Percentiles rank a stretch among this genome's conserved stretches.
These are phyloP conservation scores for Lipomyces oligophaga DNA, from an alignment of 805 yeast genomes.

Conservation along the genomic window DNA sequence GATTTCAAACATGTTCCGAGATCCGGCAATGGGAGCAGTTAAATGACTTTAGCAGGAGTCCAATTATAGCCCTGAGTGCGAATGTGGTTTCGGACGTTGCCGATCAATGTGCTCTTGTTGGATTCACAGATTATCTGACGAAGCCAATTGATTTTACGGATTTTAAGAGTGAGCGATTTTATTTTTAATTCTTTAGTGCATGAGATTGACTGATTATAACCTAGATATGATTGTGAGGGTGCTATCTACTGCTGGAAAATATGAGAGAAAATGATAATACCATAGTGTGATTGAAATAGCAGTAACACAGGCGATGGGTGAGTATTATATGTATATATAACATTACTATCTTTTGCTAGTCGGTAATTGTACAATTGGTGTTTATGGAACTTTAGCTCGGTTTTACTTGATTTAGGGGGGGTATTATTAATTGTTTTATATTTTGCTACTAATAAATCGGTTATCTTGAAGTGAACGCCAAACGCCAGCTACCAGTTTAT, in stretches of 20 bases:
- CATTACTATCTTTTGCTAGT: too few species aligned
- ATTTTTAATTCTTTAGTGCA: not conserved
- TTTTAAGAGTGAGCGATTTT: conserved; percentile 29
- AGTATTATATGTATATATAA: too few species aligned
- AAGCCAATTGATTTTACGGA: conserved; percentile 36
- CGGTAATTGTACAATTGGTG: too few species aligned
- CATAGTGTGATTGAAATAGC: too few species aligned
- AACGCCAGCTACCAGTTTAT: too few species aligned
- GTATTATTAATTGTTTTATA: not conserved
- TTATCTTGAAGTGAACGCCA: too few species aligned
- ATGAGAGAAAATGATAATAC: too few species aligned
- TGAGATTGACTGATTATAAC: not conserved
- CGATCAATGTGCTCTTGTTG: conserved; percentile 33
- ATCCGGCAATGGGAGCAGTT: conserved; percentile 36
- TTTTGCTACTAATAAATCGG: too few species aligned
- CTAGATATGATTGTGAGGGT: conserved; percentile 16
- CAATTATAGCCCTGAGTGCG: conserved; percentile 38
- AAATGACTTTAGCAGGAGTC: conserved; percentile 22
- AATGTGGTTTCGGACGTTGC: conserved; percentile 38
- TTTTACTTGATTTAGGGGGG: not conserved
- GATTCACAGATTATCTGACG: conserved; percentile 35
- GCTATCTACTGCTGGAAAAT: not conserved
- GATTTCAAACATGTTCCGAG: conserved; percentile 36
- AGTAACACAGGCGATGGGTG: too few species aligned
- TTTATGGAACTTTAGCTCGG: too few species aligned